Conservation (phyloP, 495 filamentous ascomycete species). For the Schizothecium vesticola region DNA sequence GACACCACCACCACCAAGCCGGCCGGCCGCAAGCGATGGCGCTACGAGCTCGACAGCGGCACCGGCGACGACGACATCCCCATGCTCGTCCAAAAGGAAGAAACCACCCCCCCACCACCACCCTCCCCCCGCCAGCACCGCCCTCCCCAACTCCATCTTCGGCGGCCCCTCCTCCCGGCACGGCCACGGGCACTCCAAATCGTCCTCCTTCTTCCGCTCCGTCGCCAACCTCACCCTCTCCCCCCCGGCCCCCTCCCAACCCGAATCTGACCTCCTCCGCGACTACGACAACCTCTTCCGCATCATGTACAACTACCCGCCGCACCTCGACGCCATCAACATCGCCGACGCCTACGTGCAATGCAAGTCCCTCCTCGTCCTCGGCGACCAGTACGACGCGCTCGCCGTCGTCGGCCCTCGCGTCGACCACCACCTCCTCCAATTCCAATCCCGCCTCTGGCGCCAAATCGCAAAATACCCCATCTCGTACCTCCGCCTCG, state of each 20-base stretch:
- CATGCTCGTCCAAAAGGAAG: conserved; percentile 80
- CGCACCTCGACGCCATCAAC: conserved; percentile 71
- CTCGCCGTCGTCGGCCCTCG: conserved; percentile 78
- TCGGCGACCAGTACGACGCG: conserved; percentile 91
- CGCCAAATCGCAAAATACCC: conserved; percentile 95
- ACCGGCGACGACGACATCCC: conserved; percentile 71
- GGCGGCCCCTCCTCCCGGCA: conserved; percentile 33
- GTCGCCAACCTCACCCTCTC: conserved; percentile 70
- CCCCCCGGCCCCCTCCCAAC: conserved; percentile 38
- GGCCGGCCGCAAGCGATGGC: conserved; percentile 59
- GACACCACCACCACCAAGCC: conserved; percentile 10
- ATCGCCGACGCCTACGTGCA: conserved; percentile 87
- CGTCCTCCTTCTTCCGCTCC: conserved; percentile 67
- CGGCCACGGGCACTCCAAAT: conserved; percentile 25
- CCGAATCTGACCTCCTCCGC: conserved; percentile 65
- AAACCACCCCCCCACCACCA: conserved; percentile 21
- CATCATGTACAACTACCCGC: conserved; percentile 87
- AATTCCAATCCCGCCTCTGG: conserved; percentile 82
- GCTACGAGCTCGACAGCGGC: conserved; percentile 80
- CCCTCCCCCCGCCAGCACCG: not conserved
- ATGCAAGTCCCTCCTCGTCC: conserved; percentile 76
- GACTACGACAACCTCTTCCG: conserved; percentile 93
- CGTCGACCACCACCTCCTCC: conserved; percentile 88
- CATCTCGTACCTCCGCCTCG: conserved; percentile 81
- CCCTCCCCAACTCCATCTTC: conserved; percentile 36